Evolutionary conservation across 129 eudicot species (phyloP).

Genomic region (Artemisia annua): DNA sequence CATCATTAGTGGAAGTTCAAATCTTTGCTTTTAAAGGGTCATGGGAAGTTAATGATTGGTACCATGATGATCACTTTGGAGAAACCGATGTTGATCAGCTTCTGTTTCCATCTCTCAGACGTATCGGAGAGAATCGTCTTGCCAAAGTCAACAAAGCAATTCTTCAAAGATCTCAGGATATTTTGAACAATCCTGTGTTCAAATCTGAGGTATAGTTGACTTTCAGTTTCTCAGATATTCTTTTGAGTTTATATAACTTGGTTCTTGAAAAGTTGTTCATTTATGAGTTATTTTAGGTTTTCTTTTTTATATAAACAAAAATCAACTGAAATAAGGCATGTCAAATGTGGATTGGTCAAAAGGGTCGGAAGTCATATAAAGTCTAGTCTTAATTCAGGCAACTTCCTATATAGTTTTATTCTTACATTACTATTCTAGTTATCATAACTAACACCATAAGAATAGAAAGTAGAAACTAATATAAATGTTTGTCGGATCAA

Average conservation of each 20-base stretch:
- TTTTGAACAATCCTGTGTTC: constrained; percentile 14
- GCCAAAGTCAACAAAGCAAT: constrained; percentile 31
- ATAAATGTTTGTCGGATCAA: too few relatives aligned
- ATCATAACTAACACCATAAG: too few relatives aligned
- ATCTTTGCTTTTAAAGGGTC: constrained; percentile 19
- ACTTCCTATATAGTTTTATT: too few relatives aligned
- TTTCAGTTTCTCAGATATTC: constrained; percentile 9
- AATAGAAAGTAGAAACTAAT: too few relatives aligned
- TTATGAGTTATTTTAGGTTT: background rate
- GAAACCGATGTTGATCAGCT: background rate
- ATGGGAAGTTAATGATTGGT: constrained; percentile 2
- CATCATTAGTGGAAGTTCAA: constrained; percentile 9
- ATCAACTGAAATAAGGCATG: too few relatives aligned
- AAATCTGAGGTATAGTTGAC: constrained; percentile 27
- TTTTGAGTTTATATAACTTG: background rate
- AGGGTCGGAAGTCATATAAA: too few relatives aligned
- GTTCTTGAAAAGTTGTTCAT: background rate
- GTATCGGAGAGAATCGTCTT: constrained; percentile 29
- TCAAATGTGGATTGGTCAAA: too few relatives aligned
- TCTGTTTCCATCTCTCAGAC: constrained; percentile 20
- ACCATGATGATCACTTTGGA: constrained; percentile 21
- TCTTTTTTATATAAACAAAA: too few relatives aligned
- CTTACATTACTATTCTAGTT: too few relatives aligned
- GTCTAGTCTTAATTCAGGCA: too few relatives aligned
- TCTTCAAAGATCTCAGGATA: background rate